A percentile compares a stretch with the other conserved stretches of the same genome.
Evolutionary conservation across 805 yeast genomes (phyloP).

Genomic region (Yarrowia sp.): DNA sequence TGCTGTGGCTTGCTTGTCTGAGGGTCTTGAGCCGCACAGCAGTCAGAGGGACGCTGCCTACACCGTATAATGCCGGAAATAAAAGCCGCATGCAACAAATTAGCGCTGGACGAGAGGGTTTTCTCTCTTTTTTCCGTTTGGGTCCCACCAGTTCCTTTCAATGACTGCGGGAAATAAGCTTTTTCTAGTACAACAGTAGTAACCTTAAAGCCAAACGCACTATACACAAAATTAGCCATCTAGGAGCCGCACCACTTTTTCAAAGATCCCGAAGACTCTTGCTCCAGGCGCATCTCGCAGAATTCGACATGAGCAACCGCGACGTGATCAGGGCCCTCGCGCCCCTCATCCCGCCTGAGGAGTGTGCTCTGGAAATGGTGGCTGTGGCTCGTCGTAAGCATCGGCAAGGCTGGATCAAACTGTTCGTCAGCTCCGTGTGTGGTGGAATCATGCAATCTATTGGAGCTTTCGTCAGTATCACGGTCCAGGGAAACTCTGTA

Average conservation of each 20-base stretch:
- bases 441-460: constrained; percentile 24
- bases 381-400: constrained; percentile 8
- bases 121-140: background rate
- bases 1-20: background rate
- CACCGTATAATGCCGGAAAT: too few relatives aligned
- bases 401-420: constrained; percentile 1
- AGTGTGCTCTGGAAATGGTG: constrained; percentile 15
- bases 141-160: background rate
- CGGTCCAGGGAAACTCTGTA: constrained; percentile 1
- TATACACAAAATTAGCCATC: background rate
- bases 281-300: background rate
- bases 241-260: background rate
- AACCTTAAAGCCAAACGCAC: background rate
- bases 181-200: background rate
- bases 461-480: background rate
- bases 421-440: constrained; percentile 6
- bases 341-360: constrained; percentile 19
- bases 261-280: background rate
- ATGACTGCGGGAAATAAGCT: too few relatives aligned
- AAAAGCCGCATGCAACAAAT: background rate
- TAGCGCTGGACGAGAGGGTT: background rate
- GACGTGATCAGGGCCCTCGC: constrained; percentile 15
- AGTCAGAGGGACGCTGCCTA: too few relatives aligned
- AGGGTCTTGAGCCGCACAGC: background rate
- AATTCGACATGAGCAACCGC: background rate